Conservation (phyloP, 163 green algal species). For the Trebouxiophyceae sp. region DNA sequence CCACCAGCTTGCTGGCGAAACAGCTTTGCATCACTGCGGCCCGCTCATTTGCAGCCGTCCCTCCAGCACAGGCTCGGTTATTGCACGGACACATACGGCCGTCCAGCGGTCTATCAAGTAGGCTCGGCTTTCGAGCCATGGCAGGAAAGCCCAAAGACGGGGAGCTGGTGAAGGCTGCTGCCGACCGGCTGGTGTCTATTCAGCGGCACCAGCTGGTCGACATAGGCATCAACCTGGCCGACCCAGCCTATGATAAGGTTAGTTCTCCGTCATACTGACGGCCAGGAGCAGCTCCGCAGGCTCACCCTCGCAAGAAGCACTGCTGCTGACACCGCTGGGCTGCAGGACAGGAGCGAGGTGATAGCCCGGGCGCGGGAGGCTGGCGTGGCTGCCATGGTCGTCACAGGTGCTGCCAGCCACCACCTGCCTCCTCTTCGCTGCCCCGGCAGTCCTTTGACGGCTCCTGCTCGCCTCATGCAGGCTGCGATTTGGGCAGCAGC, state of each 20-base stretch:
- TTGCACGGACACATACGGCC: no score
- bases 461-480: no score
- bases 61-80: no score
- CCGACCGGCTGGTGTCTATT: no score
- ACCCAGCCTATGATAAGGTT: slow-evolving; percentile 43
- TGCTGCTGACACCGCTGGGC: neutral
- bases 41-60: no score
- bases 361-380: slow-evolving; percentile 29
- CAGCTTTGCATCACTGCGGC: no score
- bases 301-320: neutral
- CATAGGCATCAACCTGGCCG: slow-evolving; percentile 56
- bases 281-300: neutral
- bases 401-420: no score
- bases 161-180: neutral
- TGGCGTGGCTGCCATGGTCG: slow-evolving; percentile 34
- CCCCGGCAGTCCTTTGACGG: no score
- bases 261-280: neutral
- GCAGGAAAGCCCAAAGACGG: neutral
- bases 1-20: no score
- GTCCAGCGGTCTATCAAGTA: no score
- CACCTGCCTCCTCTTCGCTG: no score
- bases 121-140: no score
- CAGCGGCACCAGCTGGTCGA: slow-evolving; percentile 36
- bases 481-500: neutral
- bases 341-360: slow-evolving; percentile 45